Conservation (phyloP, 2,329 filamentous ascomycete species). For the Annulohypoxylon truncatum region DNA sequence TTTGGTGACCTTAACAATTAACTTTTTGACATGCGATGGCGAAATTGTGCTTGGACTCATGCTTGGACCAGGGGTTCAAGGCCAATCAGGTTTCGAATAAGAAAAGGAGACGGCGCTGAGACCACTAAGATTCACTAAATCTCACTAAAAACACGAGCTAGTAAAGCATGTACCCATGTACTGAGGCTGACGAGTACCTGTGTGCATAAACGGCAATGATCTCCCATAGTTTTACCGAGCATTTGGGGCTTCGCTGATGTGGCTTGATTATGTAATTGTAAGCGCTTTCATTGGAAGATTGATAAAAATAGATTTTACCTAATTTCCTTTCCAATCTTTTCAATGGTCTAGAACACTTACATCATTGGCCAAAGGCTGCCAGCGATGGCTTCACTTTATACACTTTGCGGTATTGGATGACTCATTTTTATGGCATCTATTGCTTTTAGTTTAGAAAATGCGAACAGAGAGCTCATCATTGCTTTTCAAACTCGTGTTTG, state of each 20-base stretch:
- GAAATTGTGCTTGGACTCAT: conserved; percentile 25
- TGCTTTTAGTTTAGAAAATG: not conserved
- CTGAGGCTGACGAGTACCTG: conserved; percentile 12
- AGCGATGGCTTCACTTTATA: not conserved
- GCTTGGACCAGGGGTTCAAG: not conserved
- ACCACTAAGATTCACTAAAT: conserved; percentile 14
- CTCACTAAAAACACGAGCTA: conserved; percentile 14
- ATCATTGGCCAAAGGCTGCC: not conserved
- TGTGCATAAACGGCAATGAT: not conserved
- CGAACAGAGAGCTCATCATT: not conserved
- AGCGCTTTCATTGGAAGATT: no score
- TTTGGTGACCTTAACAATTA: conserved; percentile 11
- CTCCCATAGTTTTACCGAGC: conserved; percentile 5
- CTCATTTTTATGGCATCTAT: not conserved
- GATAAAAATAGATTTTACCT: conserved; percentile 20
- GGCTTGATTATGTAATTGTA: not conserved
- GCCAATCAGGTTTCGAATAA: conserved; percentile 25
- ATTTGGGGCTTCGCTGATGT: conserved; percentile 4
- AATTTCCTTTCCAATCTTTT: conserved; percentile 15
- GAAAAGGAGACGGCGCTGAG: conserved; percentile 18
- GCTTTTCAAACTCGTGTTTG: no score
- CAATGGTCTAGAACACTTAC: conserved; percentile 20
- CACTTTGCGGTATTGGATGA: not conserved
- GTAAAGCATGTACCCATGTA: not conserved
- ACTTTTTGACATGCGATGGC: conserved; percentile 15